phyloP scores from a whole-genome alignment of 2,329 filamentous ascomycete genomes.

The Immersiporthe knoxdaviesiana region DNA sequence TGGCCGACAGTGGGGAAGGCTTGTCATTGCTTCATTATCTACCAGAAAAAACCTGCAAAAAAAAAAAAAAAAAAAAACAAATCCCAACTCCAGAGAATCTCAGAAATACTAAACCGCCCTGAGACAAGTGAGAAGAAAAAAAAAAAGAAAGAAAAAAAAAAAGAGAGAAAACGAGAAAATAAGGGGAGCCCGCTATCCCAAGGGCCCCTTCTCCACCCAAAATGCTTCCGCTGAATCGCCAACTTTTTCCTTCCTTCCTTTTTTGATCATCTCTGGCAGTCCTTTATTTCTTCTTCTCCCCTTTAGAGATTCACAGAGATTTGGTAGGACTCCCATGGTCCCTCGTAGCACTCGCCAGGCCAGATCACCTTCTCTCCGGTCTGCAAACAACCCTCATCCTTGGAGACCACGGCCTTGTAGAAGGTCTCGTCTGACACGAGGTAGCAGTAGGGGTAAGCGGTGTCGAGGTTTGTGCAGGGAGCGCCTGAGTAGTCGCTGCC shows the following conservation, averaged over 20 bases:
- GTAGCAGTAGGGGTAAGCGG: constrained; percentile 24
- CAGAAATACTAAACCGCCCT: not conserved
- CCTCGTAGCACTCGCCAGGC: constrained; percentile 16
- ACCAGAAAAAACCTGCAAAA: not conserved
- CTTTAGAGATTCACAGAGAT: constrained; percentile 21
- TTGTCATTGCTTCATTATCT: constrained; percentile 1
- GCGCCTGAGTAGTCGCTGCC: constrained; percentile 19
- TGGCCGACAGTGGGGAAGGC: not conserved
- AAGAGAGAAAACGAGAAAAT: not conserved
- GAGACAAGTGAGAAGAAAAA: not conserved
- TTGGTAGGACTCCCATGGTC: constrained; percentile 15
- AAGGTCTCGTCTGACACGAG: constrained; percentile 13
- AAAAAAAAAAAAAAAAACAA: no score
- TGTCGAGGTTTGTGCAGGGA: constrained; percentile 18
- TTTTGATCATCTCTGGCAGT: no score
- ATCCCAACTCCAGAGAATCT: not conserved
- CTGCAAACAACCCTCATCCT: not conserved
- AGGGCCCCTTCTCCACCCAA: not conserved
- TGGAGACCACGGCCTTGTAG: constrained; percentile 22
- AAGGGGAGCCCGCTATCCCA: no score
- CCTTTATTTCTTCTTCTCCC: not conserved
- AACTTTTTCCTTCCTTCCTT: not conserved
- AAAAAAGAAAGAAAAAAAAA: no score
- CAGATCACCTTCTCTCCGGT: not conserved
- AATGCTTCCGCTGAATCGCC: not conserved